These are phyloP conservation scores for Monoraphidium neglectum DNA, from an alignment of 139 green algal genomes.

Conservation along the genomic window DNA sequence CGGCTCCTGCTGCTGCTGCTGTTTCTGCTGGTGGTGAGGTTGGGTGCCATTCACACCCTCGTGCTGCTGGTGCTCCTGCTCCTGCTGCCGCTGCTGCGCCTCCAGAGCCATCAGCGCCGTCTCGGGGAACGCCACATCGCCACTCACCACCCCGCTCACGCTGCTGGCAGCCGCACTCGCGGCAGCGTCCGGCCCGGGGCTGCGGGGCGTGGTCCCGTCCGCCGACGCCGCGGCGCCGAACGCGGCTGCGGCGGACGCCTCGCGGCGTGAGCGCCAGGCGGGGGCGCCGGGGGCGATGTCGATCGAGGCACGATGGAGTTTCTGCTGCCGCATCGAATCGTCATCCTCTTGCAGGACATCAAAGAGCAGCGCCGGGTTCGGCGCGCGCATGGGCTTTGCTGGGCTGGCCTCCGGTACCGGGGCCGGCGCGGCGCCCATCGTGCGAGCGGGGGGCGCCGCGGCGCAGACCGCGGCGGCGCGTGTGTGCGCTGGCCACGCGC, in stretches of 20 bases:
- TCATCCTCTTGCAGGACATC: conserved; percentile 15
- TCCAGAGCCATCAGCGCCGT: neutral
- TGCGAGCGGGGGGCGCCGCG: too few species aligned
- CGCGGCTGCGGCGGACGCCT: neutral
- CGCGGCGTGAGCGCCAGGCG: neutral
- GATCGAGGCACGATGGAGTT: conserved; percentile 18
- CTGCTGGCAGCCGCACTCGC: neutral
- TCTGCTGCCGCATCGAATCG: conserved; percentile 15
- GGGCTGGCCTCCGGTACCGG: neutral
- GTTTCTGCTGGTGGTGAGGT: neutral
- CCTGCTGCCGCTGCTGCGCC: neutral
- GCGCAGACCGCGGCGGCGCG: too few species aligned
- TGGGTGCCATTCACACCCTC: too few species aligned
- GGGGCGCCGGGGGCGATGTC: conserved; percentile 5
- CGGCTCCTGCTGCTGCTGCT: neutral
- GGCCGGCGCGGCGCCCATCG: too few species aligned
- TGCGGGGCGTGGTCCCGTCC: neutral
- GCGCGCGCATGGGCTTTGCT: neutral
- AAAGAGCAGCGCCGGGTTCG: neutral
- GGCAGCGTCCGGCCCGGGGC: neutral
- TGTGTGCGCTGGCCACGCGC: too few species aligned
- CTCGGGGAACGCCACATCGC: neutral
- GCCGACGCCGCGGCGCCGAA: neutral
- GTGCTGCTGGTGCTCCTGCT: neutral
- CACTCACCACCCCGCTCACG: neutral